Percentiles rank a stretch among this genome's conserved stretches.
phyloP scores from a whole-genome alignment of 2,329 filamentous ascomycete species.

The Drechslerella stenobrocha region DNA sequence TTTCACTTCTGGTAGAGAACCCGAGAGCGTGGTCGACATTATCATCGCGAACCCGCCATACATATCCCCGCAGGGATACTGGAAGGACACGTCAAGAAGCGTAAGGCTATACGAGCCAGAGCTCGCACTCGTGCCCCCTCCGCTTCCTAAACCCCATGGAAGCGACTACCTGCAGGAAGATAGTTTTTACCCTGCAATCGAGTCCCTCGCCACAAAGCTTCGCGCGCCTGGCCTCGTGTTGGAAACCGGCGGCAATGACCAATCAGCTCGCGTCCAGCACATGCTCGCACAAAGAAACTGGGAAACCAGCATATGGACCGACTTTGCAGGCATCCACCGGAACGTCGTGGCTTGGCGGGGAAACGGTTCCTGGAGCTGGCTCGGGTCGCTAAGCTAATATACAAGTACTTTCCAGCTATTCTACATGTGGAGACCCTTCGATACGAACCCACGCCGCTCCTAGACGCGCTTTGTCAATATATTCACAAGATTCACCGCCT shows the following conservation, averaged over 20 bases:
- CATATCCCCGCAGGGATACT: constrained; percentile 69
- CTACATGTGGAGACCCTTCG: too few relatives aligned
- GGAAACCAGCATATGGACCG: constrained; percentile 49
- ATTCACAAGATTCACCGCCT: constrained; percentile 71
- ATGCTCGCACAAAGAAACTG: constrained; percentile 20
- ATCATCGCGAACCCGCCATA: constrained; percentile 91
- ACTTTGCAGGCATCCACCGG: constrained; percentile 50
- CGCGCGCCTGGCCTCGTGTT: constrained; percentile 47
- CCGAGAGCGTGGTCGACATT: constrained; percentile 61
- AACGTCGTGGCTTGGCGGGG: constrained; percentile 52
- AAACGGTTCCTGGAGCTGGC: constrained; percentile 41
- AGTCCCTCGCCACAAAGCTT: constrained; percentile 37
- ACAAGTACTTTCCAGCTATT: too few relatives aligned
- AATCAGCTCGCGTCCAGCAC: constrained; percentile 48
- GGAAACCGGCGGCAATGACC: constrained; percentile 51
- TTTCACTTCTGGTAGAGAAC: too few relatives aligned
- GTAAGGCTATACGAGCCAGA: constrained; percentile 81
- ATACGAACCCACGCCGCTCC: too few relatives aligned
- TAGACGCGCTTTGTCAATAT: constrained; percentile 67
- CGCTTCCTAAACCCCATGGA: neutral
- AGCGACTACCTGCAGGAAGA: constrained; percentile 38
- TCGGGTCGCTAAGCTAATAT: neutral
- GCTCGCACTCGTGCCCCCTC: constrained; percentile 72
- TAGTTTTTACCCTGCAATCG: constrained; percentile 51
- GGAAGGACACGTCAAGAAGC: constrained; percentile 67